These are phyloP conservation scores for Lipomyces starkeyi DNA, from an alignment of 805 yeast species.

Conservation along the genomic window DNA sequence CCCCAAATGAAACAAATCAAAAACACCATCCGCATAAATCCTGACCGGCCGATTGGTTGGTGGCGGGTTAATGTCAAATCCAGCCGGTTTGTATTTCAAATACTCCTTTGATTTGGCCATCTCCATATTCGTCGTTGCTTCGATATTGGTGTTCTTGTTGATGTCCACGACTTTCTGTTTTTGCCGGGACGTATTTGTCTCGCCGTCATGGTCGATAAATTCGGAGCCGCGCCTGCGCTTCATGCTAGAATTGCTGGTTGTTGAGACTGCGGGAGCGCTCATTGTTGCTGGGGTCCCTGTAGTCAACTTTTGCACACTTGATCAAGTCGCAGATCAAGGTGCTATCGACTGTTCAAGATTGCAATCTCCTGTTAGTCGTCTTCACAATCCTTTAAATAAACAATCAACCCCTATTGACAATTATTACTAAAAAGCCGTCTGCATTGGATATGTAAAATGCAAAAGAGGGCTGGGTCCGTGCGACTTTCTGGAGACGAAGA, in stretches of 20 bases:
- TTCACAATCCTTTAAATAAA: background rate
- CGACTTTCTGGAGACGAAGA: background rate
- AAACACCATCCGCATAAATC: conserved; percentile 98
- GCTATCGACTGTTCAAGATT: background rate
- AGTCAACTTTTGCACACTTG: background rate
- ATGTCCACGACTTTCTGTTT: conserved; percentile 8
- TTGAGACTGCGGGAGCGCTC: background rate
- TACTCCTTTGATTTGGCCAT: conserved; percentile 33
- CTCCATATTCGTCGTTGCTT: conserved; percentile 27
- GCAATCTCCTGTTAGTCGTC: background rate
- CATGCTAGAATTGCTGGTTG: background rate
- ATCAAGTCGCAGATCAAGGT: background rate
- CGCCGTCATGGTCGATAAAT: background rate
- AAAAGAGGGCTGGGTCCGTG: background rate
- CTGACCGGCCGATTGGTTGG: conserved; percentile 85
- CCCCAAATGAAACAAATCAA: conserved; percentile 94
- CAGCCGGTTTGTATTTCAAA: conserved; percentile 31
- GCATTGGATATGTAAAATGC: background rate
- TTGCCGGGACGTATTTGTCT: background rate
- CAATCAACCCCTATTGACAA: no score
- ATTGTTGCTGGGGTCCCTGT: background rate
- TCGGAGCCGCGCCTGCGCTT: conserved; percentile 13
- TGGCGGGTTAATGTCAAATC: conserved; percentile 67
- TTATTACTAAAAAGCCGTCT: background rate
- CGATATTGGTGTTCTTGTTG: conserved; percentile 18